These are phyloP conservation scores for Neofusicoccum laricinum DNA, from an alignment of 2,329 filamentous ascomycete genomes.

Conservation along the genomic window DNA sequence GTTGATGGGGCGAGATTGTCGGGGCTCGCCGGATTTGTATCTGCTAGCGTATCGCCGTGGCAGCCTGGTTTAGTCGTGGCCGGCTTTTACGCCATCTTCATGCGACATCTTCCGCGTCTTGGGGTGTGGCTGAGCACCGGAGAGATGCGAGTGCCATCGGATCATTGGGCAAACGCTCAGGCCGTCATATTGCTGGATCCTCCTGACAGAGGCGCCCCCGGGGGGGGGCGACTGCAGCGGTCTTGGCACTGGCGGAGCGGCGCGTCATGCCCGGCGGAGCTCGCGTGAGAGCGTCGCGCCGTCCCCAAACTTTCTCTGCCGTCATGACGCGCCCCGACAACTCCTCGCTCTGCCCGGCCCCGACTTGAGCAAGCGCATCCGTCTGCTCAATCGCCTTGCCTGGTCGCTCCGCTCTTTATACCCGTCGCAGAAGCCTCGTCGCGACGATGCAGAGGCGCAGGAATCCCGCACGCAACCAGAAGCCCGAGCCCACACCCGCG, in stretches of 20 bases:
- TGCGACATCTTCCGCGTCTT: neutral
- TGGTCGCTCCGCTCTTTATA: neutral
- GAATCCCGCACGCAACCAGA: constrained; percentile 15
- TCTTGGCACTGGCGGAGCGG: neutral
- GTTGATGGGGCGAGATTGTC: constrained; percentile 4
- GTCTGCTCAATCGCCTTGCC: neutral
- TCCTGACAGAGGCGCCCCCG: too few relatives aligned
- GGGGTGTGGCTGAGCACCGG: too few relatives aligned
- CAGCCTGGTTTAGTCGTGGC: constrained; percentile 10
- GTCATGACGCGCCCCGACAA: neutral
- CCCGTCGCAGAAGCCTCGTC: neutral
- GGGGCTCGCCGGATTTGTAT: neutral
- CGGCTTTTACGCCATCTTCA: neutral
- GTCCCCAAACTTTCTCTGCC: neutral
- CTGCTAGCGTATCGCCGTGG: neutral
- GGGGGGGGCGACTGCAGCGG: neutral
- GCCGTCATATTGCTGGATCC: too few relatives aligned
- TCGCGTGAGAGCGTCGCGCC: constrained; percentile 10
- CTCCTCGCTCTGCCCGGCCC: neutral
- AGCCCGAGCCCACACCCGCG: constrained; percentile 13
- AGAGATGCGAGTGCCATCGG: too few relatives aligned
- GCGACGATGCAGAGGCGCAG: constrained; percentile 13
- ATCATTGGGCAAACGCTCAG: too few relatives aligned
- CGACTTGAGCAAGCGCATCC: neutral
- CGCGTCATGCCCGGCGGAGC: neutral